Evolutionary conservation across 129 eudicot genomes (phyloP), one percentile per base, ranked within the genome.

Genomic region (Tagetes patula): DNA sequence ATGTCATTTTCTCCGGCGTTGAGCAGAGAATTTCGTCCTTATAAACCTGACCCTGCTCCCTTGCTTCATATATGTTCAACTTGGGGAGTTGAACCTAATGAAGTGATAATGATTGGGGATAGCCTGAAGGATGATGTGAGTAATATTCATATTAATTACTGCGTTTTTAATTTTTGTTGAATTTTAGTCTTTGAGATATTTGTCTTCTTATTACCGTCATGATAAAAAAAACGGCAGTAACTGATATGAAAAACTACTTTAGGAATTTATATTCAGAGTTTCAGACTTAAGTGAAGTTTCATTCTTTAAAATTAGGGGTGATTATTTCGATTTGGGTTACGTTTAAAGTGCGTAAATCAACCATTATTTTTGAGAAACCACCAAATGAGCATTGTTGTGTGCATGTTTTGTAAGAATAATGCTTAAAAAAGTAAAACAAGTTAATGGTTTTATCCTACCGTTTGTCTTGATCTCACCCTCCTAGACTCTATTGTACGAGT

Each of bases 31-130:
- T 95, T 84, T 71, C 96, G 90, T 40, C 99, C 99, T 68, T 95
- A 76, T 49, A 95, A 95, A 80, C 99, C 99, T 53, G 94, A 95
- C 75, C 99, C 99, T 38, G 97, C 86, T 73, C 97, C 99, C 30
- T 75, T 95, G 54, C 85, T 95, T 59, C 99, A 95, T 78, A 95
- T 95, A 66, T 91, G 97, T 69, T 59, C 97, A 47, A 75, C 86
- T 8, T 95, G 99, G 99, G 87, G 82, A 55, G 77, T 95, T 62
- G 81, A 86, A 58, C 94, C 97, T 42, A 49, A 82, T 82, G 99
- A 95, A 82, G 99, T 95, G 55, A 80, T 95, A 84, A 95, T 95
- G 99, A 65, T 95, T 65, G 99, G 99, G n/a, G 97, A 91, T 80
- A 95, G 99, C 82, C 90, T 95, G 31, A 88, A 88, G 69, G 99